These are phyloP conservation scores for Pichia heedii DNA, from an alignment of 805 yeast genomes.

Conservation along the genomic window DNA sequence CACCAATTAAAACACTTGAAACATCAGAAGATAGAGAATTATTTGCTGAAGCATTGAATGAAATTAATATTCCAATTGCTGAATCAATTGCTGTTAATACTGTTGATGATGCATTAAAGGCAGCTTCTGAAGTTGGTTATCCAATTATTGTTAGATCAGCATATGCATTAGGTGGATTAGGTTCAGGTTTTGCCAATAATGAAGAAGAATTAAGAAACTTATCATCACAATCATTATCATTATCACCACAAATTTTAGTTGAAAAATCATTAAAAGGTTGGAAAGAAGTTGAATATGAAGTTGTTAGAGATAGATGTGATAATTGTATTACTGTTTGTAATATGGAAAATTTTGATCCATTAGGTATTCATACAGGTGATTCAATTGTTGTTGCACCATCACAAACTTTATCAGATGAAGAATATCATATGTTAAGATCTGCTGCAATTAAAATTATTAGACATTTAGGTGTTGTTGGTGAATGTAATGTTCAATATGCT, in stretches of 20 bases:
- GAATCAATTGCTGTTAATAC: conserved; percentile 93
- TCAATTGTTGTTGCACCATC: conserved; percentile 99
- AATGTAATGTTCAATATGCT: conserved; percentile 96
- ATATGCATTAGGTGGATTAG: conserved; percentile 93
- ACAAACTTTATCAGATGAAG: conserved; percentile 94
- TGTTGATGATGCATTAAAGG: conserved; percentile 86
- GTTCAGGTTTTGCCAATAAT: conserved; percentile 92
- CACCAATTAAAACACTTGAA: conserved; percentile 92
- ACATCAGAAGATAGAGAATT: conserved; percentile 97
- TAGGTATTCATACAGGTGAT: conserved; percentile 98
- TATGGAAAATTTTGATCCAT: conserved; percentile 98
- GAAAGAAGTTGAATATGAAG: conserved; percentile 99
- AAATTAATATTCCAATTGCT: conserved; percentile 93
- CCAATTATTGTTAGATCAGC: conserved; percentile 98
- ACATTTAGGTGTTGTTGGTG: conserved; percentile 98
- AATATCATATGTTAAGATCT: conserved; percentile 93
- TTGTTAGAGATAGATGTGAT: conserved; percentile 90
- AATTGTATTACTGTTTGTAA: conserved; percentile 98
- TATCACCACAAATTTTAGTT: conserved; percentile 91
- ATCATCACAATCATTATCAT: conserved; percentile 79
- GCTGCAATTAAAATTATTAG: conserved; percentile 97
- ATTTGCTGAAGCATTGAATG: conserved; percentile 90
- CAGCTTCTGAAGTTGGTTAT: conserved; percentile 82
- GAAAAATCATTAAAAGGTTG: conserved; percentile 97
- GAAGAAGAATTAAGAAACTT: conserved; percentile 75